Conservation (phyloP, 108 stramenopile species). For the Stephanodiscus minutulus region DNA sequence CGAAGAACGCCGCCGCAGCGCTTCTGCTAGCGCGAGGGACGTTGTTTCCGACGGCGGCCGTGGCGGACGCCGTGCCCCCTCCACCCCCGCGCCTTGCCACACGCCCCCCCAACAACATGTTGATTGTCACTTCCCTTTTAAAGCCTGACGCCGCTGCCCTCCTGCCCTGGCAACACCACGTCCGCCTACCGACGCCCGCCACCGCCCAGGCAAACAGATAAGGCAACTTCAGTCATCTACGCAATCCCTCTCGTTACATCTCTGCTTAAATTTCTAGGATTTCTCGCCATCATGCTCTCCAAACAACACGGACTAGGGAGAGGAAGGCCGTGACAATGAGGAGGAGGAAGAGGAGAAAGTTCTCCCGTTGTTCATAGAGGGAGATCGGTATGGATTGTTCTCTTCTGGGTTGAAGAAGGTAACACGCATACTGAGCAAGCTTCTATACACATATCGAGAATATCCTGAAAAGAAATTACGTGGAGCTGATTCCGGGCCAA, state of each 20-base stretch:
- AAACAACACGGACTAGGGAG: slow-evolving; percentile 75
- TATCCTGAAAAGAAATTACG: slow-evolving; percentile 87
- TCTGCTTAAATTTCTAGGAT: slow-evolving; percentile 68
- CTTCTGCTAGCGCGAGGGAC: too few relatives aligned
- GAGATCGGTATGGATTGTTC: slow-evolving; percentile 55
- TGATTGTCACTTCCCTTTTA: too few relatives aligned
- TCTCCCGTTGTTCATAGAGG: slow-evolving; percentile 78
- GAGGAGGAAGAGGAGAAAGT: slow-evolving; percentile 74
- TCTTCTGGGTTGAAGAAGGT: slow-evolving; percentile 45
- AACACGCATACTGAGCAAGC: slow-evolving; percentile 63
- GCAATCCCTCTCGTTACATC: background rate
- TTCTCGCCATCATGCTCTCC: slow-evolving; percentile 76
- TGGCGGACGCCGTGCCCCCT: too few relatives aligned
- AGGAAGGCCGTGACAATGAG: slow-evolving; percentile 45
- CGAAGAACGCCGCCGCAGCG: too few relatives aligned
- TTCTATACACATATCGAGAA: slow-evolving; percentile 92
- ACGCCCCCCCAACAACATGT: too few relatives aligned
- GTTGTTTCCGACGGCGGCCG: too few relatives aligned
- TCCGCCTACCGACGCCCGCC: too few relatives aligned
- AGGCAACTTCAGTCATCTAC: too few relatives aligned
- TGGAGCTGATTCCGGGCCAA: slow-evolving; percentile 71
- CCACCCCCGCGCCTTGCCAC: too few relatives aligned
- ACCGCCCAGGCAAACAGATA: too few relatives aligned
- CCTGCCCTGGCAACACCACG: too few relatives aligned
- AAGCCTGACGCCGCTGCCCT: too few relatives aligned